Evolutionary conservation across 495 filamentous ascomycete genomes (phyloP), one percentile per base, ranked within the genome.

Genomic region (Podospora tetraspora): DNA sequence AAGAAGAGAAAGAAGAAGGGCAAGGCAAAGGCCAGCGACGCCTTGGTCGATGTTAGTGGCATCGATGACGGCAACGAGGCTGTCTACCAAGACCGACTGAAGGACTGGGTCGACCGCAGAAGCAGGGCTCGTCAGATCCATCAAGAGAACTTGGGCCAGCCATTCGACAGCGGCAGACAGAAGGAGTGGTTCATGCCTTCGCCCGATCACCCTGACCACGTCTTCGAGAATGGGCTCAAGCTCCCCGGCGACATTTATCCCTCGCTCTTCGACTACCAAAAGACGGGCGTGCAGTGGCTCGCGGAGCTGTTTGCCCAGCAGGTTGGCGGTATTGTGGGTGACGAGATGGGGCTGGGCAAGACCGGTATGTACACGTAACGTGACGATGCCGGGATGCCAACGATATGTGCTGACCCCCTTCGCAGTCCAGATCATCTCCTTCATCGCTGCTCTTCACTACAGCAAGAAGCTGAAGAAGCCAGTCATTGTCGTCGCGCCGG

Each of bases 271-370:
- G 90, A 94, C 72, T 99, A 98, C 71, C 95, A 99, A 71, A 96
- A 94, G 74, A 96, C 92, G 2, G 92, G 94, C 16, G 93, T 98
- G 3, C 91, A 96, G 74, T 99, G 95, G 95, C 84, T 99, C n/a
- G 93, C 92, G 79, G 93, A 99, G 78, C 80, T 99, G 19, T 93
- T 97, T 75, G 83, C 87, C 57, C 91, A 97, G 75, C 84, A 90
- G 69, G 92, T 96, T 29, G 95, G 95, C 24, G 95, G 95, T 16
- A 99, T 99, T 66, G 85, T 99, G 61, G 95, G 93, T 8, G 95
- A 99, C 71, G 95, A 99, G 81, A 99, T 99, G 95, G 95, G 95
- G 0, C 83, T 98, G 16, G 95, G 95, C 12, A 99, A 99, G 78
- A 99, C 95, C 0, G 74, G 73, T 72, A 64, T 9, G 62, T 21